Evolutionary conservation across 192 early-diverging fungal species (phyloP), one percentile per base, ranked within the genome.

Genomic region (Coemansia sp.): DNA sequence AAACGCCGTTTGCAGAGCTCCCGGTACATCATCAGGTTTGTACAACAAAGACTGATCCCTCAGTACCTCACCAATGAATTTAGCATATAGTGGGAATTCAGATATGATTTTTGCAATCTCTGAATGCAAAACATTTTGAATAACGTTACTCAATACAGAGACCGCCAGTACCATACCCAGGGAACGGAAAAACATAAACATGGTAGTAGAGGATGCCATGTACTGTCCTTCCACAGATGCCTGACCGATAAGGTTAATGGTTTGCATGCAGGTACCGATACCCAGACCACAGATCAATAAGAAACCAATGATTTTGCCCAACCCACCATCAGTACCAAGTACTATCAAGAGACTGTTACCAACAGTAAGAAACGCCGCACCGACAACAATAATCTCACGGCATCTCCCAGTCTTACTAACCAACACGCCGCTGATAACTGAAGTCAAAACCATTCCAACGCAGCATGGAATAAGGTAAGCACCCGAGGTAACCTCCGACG

Each of bases 271-370:
- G 19, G 69, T 46, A 27, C 95, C 93, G 19, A 86, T 44, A 8
- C 95, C 95, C 18, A 84, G 23, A 3, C 91, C 92, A 27, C 79
- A 24, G 39, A 91, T 55, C 9, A 92, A 50, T 44, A 91, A 52
- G 53, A 77, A 91, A 3, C 81, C 79, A 46, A 87, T 80, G 23
- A 80, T 71, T 54, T 77, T 59, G 22, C 76, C 85, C 15, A 60
- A 55, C 15, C 43, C 60, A 9, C 79, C 64, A n/a, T 78, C 58
- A 11, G 57, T 55, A 19, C 58, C 40, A 15, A 89, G 62, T 9
- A 79, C 77, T 3, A 80, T 61, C 8, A 87, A 59, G 44, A 95
- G 71, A n/a, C 73, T 79, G 35, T 67, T 62, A 17, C 89, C 91
- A 23, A 85, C 32, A 0, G 78, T 65, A 6, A 84, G 51, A 17